Evolutionary conservation across 2,329 filamentous ascomycete species (phyloP).

Genomic region (Fusarium sp.): DNA sequence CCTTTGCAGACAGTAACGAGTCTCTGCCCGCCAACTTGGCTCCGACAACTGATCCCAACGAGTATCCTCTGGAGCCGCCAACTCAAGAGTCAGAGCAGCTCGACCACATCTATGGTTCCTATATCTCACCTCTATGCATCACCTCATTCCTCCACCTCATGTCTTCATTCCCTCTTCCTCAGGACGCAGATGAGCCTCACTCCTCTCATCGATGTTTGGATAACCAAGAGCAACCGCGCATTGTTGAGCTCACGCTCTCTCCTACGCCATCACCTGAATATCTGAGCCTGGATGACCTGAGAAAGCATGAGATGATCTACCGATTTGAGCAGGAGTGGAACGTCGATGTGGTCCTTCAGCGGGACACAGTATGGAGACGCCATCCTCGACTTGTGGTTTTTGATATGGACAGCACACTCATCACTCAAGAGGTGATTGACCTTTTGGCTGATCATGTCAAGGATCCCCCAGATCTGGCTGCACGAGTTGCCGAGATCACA

Average conservation of each 20-base stretch:
- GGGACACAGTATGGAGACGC: constrained; percentile 76
- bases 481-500: constrained; percentile 87
- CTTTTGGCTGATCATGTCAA: constrained; percentile 84
- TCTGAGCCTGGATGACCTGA: constrained; percentile 73
- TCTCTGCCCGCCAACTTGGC: constrained; percentile 64
- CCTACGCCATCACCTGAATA: constrained; percentile 71
- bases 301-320: constrained; percentile 84
- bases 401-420: constrained; percentile 98
- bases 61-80: constrained; percentile 69
- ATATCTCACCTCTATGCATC: constrained; percentile 72
- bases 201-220: constrained; percentile 75
- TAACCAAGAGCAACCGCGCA: constrained; percentile 65
- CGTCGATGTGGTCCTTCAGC: constrained; percentile 82
- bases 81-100: constrained; percentile 65
- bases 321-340: constrained; percentile 90
- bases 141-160: constrained; percentile 74
- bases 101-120: constrained; percentile 73
- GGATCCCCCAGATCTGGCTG: constrained; percentile 76
- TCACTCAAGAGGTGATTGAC: constrained; percentile 97
- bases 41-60: constrained; percentile 67
- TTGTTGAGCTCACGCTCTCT: constrained; percentile 74
- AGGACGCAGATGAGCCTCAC: constrained; percentile 62
- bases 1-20: constrained; percentile 48
- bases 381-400: constrained; percentile 92
- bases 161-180: constrained; percentile 67